Percentiles rank a stretch among this genome's conserved stretches.
Evolutionary conservation across 179 eudicot species (phyloP).

Genomic region (Camellia oleifera): DNA sequence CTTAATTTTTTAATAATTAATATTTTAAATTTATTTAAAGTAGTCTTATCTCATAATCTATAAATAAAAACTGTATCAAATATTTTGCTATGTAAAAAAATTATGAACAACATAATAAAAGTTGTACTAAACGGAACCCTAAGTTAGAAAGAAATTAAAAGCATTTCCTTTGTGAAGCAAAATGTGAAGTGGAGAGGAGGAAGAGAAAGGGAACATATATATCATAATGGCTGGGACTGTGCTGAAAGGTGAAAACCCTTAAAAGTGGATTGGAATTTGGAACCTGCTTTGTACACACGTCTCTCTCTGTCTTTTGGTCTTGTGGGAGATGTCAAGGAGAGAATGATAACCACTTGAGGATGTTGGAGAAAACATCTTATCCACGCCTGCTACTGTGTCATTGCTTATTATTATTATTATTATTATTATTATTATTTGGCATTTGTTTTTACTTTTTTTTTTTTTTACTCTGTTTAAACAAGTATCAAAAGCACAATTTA

Average conservation of each 20-base stretch:
- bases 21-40: too few species aligned
- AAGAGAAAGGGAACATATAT: neutral
- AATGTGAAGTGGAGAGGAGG: neutral
- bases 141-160: neutral
- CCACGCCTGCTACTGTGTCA: neutral
- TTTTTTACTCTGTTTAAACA: too few species aligned
- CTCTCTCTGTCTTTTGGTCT: slow-evolving; percentile 4
- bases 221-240: neutral
- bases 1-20: too few species aligned
- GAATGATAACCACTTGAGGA: slow-evolving; percentile 5
- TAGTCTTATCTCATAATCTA: too few species aligned
- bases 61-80: too few species aligned
- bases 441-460: neutral
- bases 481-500: too few species aligned
- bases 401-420: neutral
- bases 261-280: slow-evolving; percentile 16
- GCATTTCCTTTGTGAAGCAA: neutral
- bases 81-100: too few species aligned
- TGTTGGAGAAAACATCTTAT: slow-evolving; percentile 7
- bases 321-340: slow-evolving; percentile 8
- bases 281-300: neutral
- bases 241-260: neutral
- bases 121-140: too few species aligned
- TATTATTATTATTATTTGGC: neutral
- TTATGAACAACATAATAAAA: too few species aligned